Evolutionary conservation across 1,284 basidiomycete genomes (phyloP), one percentile per base, ranked within the genome.

Genomic region (Malassezia vespertilionis): DNA sequence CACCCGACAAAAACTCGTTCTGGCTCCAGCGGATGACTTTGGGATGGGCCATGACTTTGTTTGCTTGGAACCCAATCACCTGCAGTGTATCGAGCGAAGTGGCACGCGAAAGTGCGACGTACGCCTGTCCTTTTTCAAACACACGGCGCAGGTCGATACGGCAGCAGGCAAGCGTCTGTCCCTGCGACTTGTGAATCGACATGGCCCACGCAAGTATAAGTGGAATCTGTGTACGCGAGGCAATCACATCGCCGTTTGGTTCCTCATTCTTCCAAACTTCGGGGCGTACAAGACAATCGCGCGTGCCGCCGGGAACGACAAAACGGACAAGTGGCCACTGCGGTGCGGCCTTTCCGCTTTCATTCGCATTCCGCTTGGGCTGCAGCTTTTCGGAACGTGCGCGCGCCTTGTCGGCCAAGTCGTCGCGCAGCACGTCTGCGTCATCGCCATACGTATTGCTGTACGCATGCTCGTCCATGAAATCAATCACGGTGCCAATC

Each of bases 61-160:
- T 44, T 5, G 62, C 42, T 34, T 55, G 41, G 71, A 97, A 97
- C 32, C 85, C 81, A 3, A 85, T 73, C 1, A 96, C 85, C 69
- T 97, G 88, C 18, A 97, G 76, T 1, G 89, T 86, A 8, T 90
- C 82, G 35, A 97, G 74, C 8, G 81, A 83, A 0, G 89, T 93
- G 2, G 93, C 93, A 26, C 93, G 86, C 18, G 89, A 93, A 14
- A 97, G 76, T 0, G 93, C 91, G 23, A 96, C 90, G 63, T 97
- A 96, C 27, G 88, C 88, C 75, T 88, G 87, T 26, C 63, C 52
- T 37, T 63, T 66, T 42, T 70, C 67, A 37, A 70, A 70, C 1
- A 65, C 59, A 18, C 54, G 54, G 31, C 56, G 53, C 17, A 70
- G 53, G 37, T 70, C 63, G 44, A 70, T 63, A 36, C 56, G 57